Evolutionary conservation across 176 grass and related monocot species (phyloP), one percentile per base, ranked within the genome.

Genomic region (Alloteropsis semialata): DNA sequence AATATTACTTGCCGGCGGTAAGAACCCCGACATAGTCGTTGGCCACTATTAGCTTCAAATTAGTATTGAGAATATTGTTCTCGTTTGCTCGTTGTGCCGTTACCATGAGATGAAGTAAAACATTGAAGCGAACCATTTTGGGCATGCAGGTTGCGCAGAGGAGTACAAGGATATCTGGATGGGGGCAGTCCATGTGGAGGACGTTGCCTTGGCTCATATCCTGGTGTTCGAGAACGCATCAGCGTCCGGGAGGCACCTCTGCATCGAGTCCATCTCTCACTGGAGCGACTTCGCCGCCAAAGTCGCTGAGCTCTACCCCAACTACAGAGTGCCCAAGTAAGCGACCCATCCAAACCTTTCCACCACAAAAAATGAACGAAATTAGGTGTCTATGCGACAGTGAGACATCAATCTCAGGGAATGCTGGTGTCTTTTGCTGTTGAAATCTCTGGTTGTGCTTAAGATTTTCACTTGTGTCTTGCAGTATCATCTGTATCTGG

Each of bases 231-330:
- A 93, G 89, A 98, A 85, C 53, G 79, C 85, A 4, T 82, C 87
- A 3, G 91, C 93, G 46, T 87, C 93, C n/a, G 96, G 96, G 63
- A 87, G 96, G 89, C 89, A 98, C 77, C 41, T 98, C 53, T 98
- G 93, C 49, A 61, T 92, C 17, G 69, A 93, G 63, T 80, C 93
- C 87, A 88, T 89, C 12, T 43, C 48, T 46, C 93, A 98, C 82
- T 93, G 93, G 96, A 88, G 91, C 0, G 91, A 95, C 37, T 93
- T 95, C 13, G 89, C 87, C 9, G 72, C 82, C 63, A 92, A 89
- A 87, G 77, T 96, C 5, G 89, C 87, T 7, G 76, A 96, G 82
- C 83, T 93, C 80, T 95, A 92, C 51, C 93, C 91, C 9, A 62
- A 75, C 37, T 90, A 92, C 91, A 81, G 87, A 60, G 87, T 93